Conservation (phyloP, 2,329 filamentous ascomycete genomes). For the Pseudogymnoascus sp. region DNA sequence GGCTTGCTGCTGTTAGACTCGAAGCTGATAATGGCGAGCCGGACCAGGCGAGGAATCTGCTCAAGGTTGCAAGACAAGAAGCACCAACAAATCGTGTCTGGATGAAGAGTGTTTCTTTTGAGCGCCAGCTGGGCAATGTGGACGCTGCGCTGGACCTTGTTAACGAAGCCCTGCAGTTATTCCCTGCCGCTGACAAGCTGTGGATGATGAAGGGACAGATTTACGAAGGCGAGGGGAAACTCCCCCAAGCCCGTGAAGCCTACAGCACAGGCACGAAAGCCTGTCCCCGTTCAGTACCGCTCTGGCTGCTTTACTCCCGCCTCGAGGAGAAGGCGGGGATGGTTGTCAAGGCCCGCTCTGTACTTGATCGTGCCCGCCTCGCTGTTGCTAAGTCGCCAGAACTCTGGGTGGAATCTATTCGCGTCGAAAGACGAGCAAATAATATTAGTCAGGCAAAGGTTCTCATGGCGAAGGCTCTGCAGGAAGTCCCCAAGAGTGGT, state of each 20-base stretch:
- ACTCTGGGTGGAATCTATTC: conserved; percentile 89
- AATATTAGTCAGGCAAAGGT: conserved; percentile 79
- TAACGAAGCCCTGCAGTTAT: conserved; percentile 77
- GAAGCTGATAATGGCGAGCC: conserved; percentile 83
- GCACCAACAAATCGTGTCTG: conserved; percentile 94
- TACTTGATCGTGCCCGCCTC: conserved; percentile 83
- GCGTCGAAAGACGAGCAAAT: conserved; percentile 79
- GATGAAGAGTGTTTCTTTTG: conserved; percentile 93
- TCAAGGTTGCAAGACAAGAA: conserved; percentile 75
- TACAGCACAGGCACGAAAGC: conserved; percentile 83
- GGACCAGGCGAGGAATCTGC: conserved; percentile 72
- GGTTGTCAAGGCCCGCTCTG: conserved; percentile 83
- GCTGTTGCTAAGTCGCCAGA: conserved; percentile 77
- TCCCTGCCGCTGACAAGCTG: conserved; percentile 77
- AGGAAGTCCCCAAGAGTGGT: conserved; percentile 82
- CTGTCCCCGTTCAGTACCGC: conserved; percentile 71
- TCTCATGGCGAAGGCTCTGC: conserved; percentile 86
- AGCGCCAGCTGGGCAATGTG: conserved; percentile 71
- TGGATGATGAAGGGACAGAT: conserved; percentile 99
- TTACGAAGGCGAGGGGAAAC: conserved; percentile 74
- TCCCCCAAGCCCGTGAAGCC: conserved; percentile 79
- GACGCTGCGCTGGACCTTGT: conserved; percentile 81
- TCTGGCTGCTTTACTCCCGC: conserved; percentile 84
- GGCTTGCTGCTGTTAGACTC: conserved; percentile 90
- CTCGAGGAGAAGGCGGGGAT: conserved; percentile 80